Percentiles rank a stretch among this genome's conserved stretches.
Conservation (phyloP, 1,284 basidiomycete species). For the Afroboletus lepidellus region DNA sequence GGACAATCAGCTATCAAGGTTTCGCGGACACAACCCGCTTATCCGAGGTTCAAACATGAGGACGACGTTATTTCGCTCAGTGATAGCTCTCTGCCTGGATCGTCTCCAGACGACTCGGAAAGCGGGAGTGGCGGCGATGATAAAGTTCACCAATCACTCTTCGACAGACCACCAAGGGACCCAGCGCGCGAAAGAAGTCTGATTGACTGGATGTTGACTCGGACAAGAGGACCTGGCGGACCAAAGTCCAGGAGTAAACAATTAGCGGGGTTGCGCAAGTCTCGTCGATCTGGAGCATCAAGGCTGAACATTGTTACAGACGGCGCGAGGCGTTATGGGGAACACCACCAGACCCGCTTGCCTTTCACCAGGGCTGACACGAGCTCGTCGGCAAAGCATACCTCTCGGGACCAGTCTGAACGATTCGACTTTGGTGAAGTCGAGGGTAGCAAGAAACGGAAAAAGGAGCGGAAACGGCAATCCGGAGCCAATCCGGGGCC, state of each 20-base stretch:
- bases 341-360: constrained; percentile 40
- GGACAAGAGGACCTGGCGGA: constrained; percentile 35
- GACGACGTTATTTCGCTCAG: constrained; percentile 28
- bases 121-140: constrained; percentile 29
- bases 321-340: constrained; percentile 34
- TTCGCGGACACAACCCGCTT: constrained; percentile 5
- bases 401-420: constrained; percentile 1
- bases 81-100: constrained; percentile 22
- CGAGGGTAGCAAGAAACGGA: constrained; percentile 12
- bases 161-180: constrained; percentile 23
- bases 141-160: constrained; percentile 32
- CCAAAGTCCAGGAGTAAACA: constrained; percentile 13
- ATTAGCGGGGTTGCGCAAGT: constrained; percentile 5
- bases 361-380: constrained; percentile 24
- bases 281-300: constrained; percentile 7
- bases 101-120: constrained; percentile 29
- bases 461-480: constrained; percentile 13
- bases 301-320: constrained; percentile 38
- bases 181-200: constrained; percentile 41
- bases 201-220: constrained; percentile 60
- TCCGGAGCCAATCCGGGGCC: constrained; percentile 9
- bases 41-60: not conserved
- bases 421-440: constrained; percentile 1
- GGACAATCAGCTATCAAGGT: constrained; percentile 13
- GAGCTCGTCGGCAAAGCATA: constrained; percentile 7